phyloP scores from a whole-genome alignment of 352 stramenopile species.

The Globisporangium heterothallicum region DNA sequence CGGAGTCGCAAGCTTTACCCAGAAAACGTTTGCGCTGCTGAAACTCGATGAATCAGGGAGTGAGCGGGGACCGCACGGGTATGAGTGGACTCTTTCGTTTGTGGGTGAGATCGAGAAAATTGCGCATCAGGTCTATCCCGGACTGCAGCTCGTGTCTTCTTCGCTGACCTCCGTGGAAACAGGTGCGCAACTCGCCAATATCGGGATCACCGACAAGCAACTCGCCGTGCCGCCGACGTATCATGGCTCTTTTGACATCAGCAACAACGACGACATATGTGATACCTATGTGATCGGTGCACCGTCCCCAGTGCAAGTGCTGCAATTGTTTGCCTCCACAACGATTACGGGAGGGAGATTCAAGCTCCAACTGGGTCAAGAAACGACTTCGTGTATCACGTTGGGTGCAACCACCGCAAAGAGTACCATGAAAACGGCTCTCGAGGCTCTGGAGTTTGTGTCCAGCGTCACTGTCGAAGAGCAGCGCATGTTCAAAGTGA shows the following conservation, averaged over 20 bases:
- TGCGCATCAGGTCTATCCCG: constrained; percentile 29
- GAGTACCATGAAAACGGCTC: constrained; percentile 28
- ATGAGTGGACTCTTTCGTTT: constrained; percentile 70
- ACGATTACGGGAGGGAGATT: constrained; percentile 55
- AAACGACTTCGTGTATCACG: constrained; percentile 50
- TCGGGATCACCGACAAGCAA: constrained; percentile 22
- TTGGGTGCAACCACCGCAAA: constrained; percentile 21
- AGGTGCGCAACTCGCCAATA: constrained; percentile 14
- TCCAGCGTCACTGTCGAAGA: constrained; percentile 45
- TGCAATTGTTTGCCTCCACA: constrained; percentile 63
- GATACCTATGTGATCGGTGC: constrained; percentile 63
- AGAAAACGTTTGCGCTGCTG: constrained; percentile 24
- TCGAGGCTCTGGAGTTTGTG: constrained; percentile 43
- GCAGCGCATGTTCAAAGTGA: constrained; percentile 51
- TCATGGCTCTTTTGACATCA: constrained; percentile 53
- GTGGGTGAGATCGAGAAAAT: constrained; percentile 33
- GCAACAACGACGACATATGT: constrained; percentile 38
- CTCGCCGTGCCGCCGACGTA: constrained; percentile 24
- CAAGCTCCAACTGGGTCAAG: constrained; percentile 42
- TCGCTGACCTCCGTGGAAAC: constrained; percentile 43
- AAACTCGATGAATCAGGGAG: constrained; percentile 35
- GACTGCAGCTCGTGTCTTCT: constrained; percentile 46
- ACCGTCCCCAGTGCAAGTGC: constrained; percentile 52
- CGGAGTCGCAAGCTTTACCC: constrained; percentile 24
- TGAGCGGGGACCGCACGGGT: constrained; percentile 39